Evolutionary conservation across 2,329 filamentous ascomycete species (phyloP).

Genomic region (Penicillium sp.): DNA sequence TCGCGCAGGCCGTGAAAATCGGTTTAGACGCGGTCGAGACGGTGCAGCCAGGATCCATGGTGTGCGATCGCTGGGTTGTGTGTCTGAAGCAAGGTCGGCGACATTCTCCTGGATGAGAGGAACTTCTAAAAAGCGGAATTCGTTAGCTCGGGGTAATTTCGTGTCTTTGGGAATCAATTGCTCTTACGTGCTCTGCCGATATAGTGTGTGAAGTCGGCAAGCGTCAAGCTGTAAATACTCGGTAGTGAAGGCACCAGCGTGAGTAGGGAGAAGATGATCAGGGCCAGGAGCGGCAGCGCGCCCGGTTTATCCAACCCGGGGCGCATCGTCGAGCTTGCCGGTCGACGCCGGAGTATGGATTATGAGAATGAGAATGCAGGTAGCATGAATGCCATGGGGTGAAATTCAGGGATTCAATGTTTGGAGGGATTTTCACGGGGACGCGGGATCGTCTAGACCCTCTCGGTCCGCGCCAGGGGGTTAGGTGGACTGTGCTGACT

Average conservation of each 20-base stretch:
- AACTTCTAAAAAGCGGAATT: conserved; percentile 18
- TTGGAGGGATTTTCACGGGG: conserved; percentile 4
- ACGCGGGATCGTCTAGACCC: conserved; percentile 1
- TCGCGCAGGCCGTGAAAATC: conserved; percentile 11
- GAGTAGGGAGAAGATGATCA: conserved; percentile 35
- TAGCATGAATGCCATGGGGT: conserved; percentile 4
- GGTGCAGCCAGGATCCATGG: conserved; percentile 14
- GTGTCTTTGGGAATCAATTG: background rate
- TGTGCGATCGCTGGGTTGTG: conserved; percentile 7
- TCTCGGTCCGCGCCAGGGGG: background rate
- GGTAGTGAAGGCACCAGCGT: conserved; percentile 36
- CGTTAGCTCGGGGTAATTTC: background rate
- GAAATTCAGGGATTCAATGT: background rate
- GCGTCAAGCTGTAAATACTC: conserved; percentile 29
- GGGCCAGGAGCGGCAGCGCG: conserved; percentile 34
- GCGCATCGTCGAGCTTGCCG: conserved; percentile 61
- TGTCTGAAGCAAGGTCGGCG: conserved; percentile 7
- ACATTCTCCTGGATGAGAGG: conserved; percentile 28
- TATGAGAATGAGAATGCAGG: background rate
- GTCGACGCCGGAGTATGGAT: conserved; percentile 44
- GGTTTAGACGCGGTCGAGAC: conserved; percentile 19
- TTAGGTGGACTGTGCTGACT: background rate
- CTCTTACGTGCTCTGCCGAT: conserved; percentile 25
- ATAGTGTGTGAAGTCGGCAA: conserved; percentile 29
- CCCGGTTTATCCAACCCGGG: conserved; percentile 36